Base-by-base conservation (phyloP, 495 filamentous ascomycete genomes). In the Recurvomyces mirabilis region DNA sequence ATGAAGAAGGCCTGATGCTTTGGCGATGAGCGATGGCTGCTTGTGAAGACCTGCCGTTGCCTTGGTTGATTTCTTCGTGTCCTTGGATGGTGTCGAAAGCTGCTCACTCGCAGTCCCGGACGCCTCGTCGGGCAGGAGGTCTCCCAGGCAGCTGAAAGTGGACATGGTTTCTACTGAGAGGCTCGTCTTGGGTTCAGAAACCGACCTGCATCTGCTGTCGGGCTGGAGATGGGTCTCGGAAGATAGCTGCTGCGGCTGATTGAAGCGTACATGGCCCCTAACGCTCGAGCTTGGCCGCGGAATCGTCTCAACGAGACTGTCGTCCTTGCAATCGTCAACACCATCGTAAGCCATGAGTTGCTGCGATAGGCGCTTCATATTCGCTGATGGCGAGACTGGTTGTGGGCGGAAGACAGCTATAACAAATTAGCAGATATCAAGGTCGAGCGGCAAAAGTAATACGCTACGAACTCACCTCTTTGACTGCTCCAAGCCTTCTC, bases 101-200 rank as follows among this genome's bases (percentile, higher is more conserved):
- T n/a, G n/a, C n/a, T n/a, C n/a, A n/a, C n/a, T n/a, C n/a, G n/a
- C n/a, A 13, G n/a, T 32, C 4, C 30, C 30, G 12, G 12, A 32
- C 30, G 30, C 11, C 30, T 63, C 60, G 38, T 60, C 60, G 20
- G 58, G 60, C 31, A 63, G 41, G 1, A 49, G 46, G 43, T 63
- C 60, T 22, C 60, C 58, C 13, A 19, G 25, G 34, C 38, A 48
- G 40, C 56, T 60, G 40, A 63, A 63, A 0, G 46, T 52, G 3
- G 60, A 61, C 20, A 38, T n/a, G 4, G 43, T 50, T 31, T 51
- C 44, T 12, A 41, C 51, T 34, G 44, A 41, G 10, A 46, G 3
- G 17, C 43, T 46, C 2, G 34, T 46, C 43, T 46, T 46, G 2
- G 55, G 52, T 9, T 35, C 39, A 15, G 38, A 38, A 12, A 28